A percentile compares a stretch with the other conserved stretches of the same genome.
These are phyloP conservation scores for Termitomyces sp. DNA, from an alignment of 768 basidiomycete genomes.

Conservation along the genomic window DNA sequence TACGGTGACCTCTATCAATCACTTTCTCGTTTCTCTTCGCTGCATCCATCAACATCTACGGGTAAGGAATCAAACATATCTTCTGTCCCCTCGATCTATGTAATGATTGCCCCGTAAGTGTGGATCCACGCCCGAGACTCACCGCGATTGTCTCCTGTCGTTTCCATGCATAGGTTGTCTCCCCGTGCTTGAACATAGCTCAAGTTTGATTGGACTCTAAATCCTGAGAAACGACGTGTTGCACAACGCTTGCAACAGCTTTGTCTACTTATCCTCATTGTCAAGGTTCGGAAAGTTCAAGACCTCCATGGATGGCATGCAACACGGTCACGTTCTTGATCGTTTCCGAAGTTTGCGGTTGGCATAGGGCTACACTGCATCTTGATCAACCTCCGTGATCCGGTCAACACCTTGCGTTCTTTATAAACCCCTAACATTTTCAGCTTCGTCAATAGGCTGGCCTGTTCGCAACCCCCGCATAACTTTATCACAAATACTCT, in stretches of 20 bases:
- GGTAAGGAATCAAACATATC: not conserved
- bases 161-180: not conserved
- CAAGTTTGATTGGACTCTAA: not conserved
- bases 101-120: not conserved
- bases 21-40: not conserved
- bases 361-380: constrained; percentile 4
- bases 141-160: not conserved
- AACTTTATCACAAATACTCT: constrained; percentile 8
- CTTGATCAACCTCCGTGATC: constrained; percentile 5
- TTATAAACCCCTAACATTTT: not conserved
- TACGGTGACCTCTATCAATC: not conserved
- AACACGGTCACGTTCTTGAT: not conserved
- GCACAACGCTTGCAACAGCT: not conserved
- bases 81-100: not conserved
- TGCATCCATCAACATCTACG: not conserved
- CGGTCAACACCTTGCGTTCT: not conserved
- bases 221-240: not conserved
- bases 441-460: constrained; percentile 15
- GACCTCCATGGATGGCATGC: too few relatives aligned
- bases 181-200: not conserved
- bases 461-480: constrained; percentile 11
- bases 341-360: constrained; percentile 3
- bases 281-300: not conserved
- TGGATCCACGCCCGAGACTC: not conserved
- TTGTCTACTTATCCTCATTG: not conserved